phyloP scores from a whole-genome alignment of 2,329 filamentous ascomycete species.

The Diaporthe humulicola region DNA sequence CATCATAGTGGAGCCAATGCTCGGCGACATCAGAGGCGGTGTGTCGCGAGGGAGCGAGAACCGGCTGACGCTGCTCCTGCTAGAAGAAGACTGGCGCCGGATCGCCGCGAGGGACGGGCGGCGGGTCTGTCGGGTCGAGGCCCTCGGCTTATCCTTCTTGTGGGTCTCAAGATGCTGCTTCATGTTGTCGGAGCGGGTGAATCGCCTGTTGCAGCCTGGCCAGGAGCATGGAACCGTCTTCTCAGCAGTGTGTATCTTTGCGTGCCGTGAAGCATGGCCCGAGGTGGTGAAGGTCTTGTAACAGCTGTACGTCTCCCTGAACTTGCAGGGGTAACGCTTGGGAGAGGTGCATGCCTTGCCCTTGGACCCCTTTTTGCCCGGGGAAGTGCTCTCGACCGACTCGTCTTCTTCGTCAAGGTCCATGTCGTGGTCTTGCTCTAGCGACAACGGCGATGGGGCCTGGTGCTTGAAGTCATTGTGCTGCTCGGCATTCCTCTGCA shows the following conservation, averaged over 20 bases:
- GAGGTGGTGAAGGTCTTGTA: slow-evolving; percentile 87
- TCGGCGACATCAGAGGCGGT: slow-evolving; percentile 51
- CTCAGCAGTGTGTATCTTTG: slow-evolving; percentile 86
- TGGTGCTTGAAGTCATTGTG: slow-evolving; percentile 21
- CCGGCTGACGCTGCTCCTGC: slow-evolving; percentile 44
- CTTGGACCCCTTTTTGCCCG: slow-evolving; percentile 34
- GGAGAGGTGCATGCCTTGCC: slow-evolving; percentile 47
- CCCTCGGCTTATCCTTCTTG: slow-evolving; percentile 71
- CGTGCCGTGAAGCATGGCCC: slow-evolving; percentile 86
- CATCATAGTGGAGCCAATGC: slow-evolving; percentile 58
- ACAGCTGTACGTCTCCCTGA: slow-evolving; percentile 78
- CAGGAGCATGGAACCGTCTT: slow-evolving; percentile 80
- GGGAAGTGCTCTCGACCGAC: slow-evolving; percentile 41
- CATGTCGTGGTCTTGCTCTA: not conserved
- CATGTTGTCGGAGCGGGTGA: slow-evolving; percentile 89
- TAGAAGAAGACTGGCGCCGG: slow-evolving; percentile 43
- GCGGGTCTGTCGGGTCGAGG: slow-evolving; percentile 47
- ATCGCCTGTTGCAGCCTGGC: slow-evolving; percentile 74
- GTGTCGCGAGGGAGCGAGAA: slow-evolving; percentile 45
- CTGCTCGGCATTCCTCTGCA: slow-evolving; percentile 14
- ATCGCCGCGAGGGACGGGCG: slow-evolving; percentile 44
- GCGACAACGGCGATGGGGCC: slow-evolving; percentile 1
- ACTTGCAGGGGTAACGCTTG: slow-evolving; percentile 82
- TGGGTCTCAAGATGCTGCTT: slow-evolving; percentile 87
- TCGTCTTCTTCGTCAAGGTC: slow-evolving; percentile 61